Conservation (phyloP, 768 basidiomycete genomes). For the Dioszegia crocea region DNA sequence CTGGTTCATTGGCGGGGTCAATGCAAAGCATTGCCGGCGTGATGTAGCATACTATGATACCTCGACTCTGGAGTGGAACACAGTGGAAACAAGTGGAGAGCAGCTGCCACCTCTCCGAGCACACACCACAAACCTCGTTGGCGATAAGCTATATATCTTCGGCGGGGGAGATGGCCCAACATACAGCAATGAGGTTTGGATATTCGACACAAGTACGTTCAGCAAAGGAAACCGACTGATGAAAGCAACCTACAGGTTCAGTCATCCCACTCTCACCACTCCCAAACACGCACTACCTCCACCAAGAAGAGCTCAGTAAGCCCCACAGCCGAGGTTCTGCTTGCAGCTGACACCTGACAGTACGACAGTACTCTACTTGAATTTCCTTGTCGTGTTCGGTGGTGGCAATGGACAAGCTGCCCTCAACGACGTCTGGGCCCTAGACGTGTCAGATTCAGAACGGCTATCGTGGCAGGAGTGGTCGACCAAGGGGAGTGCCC, state of each 20-base stretch:
- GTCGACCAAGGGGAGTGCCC: slow-evolving; percentile 55
- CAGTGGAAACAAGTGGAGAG: slow-evolving; percentile 71
- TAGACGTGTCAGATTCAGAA: slow-evolving; percentile 61
- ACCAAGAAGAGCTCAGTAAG: slow-evolving; percentile 70
- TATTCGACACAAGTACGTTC: slow-evolving; percentile 67
- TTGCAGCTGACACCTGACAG: too few species aligned
- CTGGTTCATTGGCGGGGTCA: slow-evolving; percentile 87
- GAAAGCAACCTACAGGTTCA: slow-evolving; percentile 45
- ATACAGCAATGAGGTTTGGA: slow-evolving; percentile 78
- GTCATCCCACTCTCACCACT: slow-evolving; percentile 39
- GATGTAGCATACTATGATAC: slow-evolving; percentile 83
- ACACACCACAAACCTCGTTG: slow-evolving; percentile 76
- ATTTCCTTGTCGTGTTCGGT: slow-evolving; percentile 79
- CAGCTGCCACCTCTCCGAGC: slow-evolving; percentile 77
- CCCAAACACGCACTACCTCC: slow-evolving; percentile 50
- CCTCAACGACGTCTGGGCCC: slow-evolving; percentile 81
- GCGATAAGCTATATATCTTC: slow-evolving; percentile 69
- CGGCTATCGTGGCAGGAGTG: slow-evolving; percentile 62
- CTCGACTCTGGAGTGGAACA: slow-evolving; percentile 85
- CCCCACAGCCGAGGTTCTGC: too few species aligned
- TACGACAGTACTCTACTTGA: slow-evolving; percentile 68
- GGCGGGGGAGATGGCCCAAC: slow-evolving; percentile 78
- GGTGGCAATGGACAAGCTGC: slow-evolving; percentile 92
- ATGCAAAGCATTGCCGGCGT: slow-evolving; percentile 67
- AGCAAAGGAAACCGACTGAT: not conserved